A percentile compares a stretch with the other conserved stretches of the same genome.
Evolutionary conservation across 176 grass and related monocot species (phyloP).

Genomic region (Echinochloa phyllopogon): DNA sequence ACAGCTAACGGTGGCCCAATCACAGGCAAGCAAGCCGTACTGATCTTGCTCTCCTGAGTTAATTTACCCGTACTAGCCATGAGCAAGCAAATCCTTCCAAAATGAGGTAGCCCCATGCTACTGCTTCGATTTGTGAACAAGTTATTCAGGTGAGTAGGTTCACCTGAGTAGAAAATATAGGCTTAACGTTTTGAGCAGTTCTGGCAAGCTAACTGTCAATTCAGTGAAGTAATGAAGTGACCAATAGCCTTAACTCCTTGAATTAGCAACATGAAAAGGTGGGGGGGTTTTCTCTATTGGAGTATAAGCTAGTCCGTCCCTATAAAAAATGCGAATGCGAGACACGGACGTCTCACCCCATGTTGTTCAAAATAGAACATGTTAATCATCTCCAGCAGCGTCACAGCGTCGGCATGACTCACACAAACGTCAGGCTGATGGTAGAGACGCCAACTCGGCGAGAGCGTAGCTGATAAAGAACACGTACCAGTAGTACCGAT

Average conservation of each 20-base stretch:
- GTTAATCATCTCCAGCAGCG: background rate
- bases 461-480: constrained; percentile 30
- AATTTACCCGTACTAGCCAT: background rate
- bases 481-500: constrained; percentile 26
- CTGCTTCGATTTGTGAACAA: background rate
- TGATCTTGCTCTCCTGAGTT: background rate
- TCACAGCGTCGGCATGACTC: constrained; percentile 46
- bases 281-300: too few species aligned
- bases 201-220: background rate
- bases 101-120: background rate
- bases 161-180: background rate
- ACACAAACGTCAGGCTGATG: constrained; percentile 40
- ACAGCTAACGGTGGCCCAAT: background rate
- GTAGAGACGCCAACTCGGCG: background rate
- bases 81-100: background rate
- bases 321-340: background rate
- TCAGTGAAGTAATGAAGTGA: background rate
- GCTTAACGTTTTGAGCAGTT: too few species aligned
- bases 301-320: constrained; percentile 39
- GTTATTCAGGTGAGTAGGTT: too few species aligned
- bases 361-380: background rate
- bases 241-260: background rate
- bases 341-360: constrained; percentile 40
- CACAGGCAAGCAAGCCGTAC: background rate
- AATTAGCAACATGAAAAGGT: background rate